phyloP scores from a whole-genome alignment of 257 asterid species.

The Przewalskia tangutica region DNA sequence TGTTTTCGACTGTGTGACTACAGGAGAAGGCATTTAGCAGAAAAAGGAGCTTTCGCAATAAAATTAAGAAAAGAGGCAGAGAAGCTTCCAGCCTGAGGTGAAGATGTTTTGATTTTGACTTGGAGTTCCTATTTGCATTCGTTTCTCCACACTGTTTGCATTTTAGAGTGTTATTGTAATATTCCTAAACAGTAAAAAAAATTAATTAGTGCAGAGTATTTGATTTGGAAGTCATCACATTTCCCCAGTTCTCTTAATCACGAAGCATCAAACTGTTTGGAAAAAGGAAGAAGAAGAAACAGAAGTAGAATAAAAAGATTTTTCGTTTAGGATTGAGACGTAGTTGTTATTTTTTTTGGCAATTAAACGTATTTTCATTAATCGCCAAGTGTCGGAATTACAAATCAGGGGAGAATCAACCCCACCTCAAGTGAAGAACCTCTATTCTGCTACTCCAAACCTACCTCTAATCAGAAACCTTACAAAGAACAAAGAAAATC shows the following conservation, averaged over 20 bases:
- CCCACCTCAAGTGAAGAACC: too few relatives aligned
- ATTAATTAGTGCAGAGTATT: neutral
- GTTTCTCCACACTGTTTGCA: neutral
- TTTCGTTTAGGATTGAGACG: neutral
- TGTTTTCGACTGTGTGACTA: constrained; percentile 13
- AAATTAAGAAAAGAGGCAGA: constrained; percentile 68
- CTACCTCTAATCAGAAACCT: too few relatives aligned
- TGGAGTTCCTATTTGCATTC: neutral
- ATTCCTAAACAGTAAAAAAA: neutral
- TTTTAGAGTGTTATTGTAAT: neutral
- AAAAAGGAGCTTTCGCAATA: constrained; percentile 91
- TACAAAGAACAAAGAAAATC: too few relatives aligned
- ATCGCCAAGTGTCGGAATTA: too few relatives aligned
- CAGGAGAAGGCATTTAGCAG: constrained; percentile 95
- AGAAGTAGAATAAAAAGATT: neutral
- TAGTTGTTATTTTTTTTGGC: neutral
- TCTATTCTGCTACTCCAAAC: too few relatives aligned
- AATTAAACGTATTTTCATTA: too few relatives aligned
- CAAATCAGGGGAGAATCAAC: too few relatives aligned
- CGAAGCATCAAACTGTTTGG: neutral
- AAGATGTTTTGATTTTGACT: neutral
- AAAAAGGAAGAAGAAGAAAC: neutral
- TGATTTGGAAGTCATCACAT: neutral
- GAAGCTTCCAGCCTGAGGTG: constrained; percentile 3
- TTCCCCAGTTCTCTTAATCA: neutral